Evolutionary conservation across 441 rosid species (phyloP).

Genomic region (Croton setiger): DNA sequence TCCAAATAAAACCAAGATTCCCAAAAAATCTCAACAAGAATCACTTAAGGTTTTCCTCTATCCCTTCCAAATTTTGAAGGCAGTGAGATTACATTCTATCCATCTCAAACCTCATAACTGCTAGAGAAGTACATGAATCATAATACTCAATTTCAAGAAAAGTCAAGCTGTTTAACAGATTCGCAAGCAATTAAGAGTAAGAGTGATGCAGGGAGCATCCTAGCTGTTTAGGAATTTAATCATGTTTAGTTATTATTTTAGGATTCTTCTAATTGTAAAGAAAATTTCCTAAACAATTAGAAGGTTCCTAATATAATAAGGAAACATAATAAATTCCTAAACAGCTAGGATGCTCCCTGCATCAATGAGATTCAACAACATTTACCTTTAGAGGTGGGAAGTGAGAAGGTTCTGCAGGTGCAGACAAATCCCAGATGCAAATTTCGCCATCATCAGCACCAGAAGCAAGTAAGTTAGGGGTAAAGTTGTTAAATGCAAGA

Average conservation of each 20-base stretch:
- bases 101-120: constrained; percentile 1
- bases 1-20: background rate
- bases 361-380: no score
- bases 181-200: no score
- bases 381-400: constrained; percentile 81
- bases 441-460: constrained; percentile 99
- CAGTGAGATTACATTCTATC: background rate
- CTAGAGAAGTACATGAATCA: background rate
- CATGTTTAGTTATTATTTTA: no score
- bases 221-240: no score
- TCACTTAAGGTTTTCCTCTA: background rate
- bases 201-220: no score
- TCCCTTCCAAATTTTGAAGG: background rate
- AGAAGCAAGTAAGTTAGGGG: constrained; percentile 89
- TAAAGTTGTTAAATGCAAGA: constrained; percentile 75
- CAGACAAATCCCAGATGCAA: constrained; percentile 89
- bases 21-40: background rate
- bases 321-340: no score
- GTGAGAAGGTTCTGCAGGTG: constrained; percentile 78
- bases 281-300: no score
- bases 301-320: no score
- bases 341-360: no score
- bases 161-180: no score
- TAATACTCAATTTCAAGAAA: no score
- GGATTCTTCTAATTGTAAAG: no score